Conservation (phyloP, 192 early-diverging fungal species). For the Coemansia sp. region DNA sequence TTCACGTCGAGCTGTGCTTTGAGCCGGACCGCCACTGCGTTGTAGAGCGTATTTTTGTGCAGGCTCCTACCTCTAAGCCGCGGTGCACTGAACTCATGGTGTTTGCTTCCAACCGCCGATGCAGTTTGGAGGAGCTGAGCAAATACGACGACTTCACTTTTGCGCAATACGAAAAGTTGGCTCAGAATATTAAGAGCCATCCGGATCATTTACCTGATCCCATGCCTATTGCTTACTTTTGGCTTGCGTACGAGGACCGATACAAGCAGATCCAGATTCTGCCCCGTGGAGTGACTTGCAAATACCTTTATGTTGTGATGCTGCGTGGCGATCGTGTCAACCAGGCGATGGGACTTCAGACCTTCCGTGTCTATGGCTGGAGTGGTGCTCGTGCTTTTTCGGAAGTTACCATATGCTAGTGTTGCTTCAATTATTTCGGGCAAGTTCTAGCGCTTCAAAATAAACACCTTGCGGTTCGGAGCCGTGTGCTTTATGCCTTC, state of each 20-base stretch:
- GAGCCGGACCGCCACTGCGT: slow-evolving; percentile 22
- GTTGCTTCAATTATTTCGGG: too few species aligned
- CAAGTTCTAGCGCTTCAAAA: too few species aligned
- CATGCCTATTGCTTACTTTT: slow-evolving; percentile 55
- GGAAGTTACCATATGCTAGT: slow-evolving; percentile 35
- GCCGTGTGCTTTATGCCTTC: too few species aligned
- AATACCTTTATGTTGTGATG: slow-evolving; percentile 48
- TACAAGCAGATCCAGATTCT: slow-evolving; percentile 48
- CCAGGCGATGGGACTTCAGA: slow-evolving; percentile 29
- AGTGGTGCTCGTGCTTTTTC: slow-evolving; percentile 34
- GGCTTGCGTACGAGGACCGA: slow-evolving; percentile 43
- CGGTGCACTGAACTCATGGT: slow-evolving; percentile 55
- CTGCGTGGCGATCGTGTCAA: slow-evolving; percentile 23
- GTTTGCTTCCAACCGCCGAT: slow-evolving; percentile 44
- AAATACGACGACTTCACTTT: slow-evolving; percentile 53
- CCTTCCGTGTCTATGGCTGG: slow-evolving; percentile 47
- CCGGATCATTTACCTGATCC: slow-evolving; percentile 15
- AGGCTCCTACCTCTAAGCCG: slow-evolving; percentile 27
- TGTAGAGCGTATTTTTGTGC: slow-evolving; percentile 38
- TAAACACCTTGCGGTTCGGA: too few species aligned
- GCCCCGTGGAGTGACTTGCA: slow-evolving; percentile 42
- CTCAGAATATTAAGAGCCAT: not conserved
- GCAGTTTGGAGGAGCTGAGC: slow-evolving; percentile 30
- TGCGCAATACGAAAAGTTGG: slow-evolving; percentile 47
- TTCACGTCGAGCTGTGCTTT: slow-evolving; percentile 42